Conservation (phyloP, 805 yeast species). For the Ogataea nakhonphanomensis region DNA sequence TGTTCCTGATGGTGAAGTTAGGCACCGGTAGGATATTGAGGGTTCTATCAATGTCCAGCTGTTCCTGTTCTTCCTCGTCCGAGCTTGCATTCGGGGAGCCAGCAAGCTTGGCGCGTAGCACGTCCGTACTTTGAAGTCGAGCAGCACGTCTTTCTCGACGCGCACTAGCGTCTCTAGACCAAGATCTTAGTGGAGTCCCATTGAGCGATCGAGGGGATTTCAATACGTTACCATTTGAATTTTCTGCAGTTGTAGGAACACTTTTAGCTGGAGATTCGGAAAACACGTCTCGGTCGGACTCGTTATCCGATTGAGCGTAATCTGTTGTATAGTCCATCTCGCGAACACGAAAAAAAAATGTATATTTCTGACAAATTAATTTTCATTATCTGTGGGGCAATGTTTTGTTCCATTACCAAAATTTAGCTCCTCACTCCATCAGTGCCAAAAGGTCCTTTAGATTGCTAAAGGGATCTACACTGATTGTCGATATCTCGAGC, state of each 20-base stretch:
- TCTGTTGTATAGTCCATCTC: constrained; percentile 4
- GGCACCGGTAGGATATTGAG: constrained; percentile 17
- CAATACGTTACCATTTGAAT: constrained; percentile 2
- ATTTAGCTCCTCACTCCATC: too few relatives aligned
- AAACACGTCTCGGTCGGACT: constrained; percentile 13
- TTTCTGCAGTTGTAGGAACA: constrained; percentile 15
- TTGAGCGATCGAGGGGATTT: constrained; percentile 6
- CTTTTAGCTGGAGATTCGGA: constrained; percentile 6
- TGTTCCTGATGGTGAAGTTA: constrained; percentile 11
- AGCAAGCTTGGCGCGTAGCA: constrained; percentile 17
- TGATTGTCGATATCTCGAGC: too few relatives aligned
- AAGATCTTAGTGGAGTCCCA: constrained; percentile 11
- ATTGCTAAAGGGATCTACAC: too few relatives aligned
- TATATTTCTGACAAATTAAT: neutral
- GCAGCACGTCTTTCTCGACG: constrained; percentile 18
- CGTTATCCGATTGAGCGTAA: constrained; percentile 3
- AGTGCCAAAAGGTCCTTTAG: too few relatives aligned
- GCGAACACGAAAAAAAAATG: constrained; percentile 5
- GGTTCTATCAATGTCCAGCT: constrained; percentile 19
- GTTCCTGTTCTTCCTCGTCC: constrained; percentile 15
- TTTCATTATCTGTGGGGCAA: too few relatives aligned
- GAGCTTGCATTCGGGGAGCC: constrained; percentile 19
- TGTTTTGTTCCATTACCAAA: too few relatives aligned
- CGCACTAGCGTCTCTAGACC: constrained; percentile 16
- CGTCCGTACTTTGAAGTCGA: constrained; percentile 16